Evolutionary conservation across 2,329 filamentous ascomycete genomes (phyloP).

Genomic region (Periconia macrospinosa): DNA sequence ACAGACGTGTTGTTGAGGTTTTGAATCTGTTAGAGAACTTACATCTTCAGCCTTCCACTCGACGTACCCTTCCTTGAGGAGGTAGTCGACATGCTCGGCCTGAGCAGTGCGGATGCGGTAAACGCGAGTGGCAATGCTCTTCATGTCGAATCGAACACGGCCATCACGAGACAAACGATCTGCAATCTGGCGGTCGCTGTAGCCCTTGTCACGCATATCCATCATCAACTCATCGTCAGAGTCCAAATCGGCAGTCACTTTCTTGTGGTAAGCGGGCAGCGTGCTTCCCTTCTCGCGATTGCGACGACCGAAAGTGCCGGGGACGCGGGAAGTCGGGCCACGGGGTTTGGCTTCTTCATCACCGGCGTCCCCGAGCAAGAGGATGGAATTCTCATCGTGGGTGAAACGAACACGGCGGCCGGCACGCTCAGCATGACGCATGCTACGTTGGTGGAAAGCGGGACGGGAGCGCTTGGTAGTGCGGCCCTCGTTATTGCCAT

Average conservation of each 20-base stretch:
- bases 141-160: conserved; percentile 47
- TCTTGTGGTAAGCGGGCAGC: conserved; percentile 46
- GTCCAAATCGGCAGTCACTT: conserved; percentile 47
- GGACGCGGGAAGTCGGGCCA: conserved; percentile 12
- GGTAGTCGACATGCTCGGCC: conserved; percentile 47
- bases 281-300: conserved; percentile 35
- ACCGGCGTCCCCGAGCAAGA: neutral
- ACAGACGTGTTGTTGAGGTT: neutral
- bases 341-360: conserved; percentile 20
- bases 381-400: neutral
- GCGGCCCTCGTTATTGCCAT: conserved; percentile 1
- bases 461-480: conserved; percentile 18
- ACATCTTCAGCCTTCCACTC: conserved; percentile 56
- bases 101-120: conserved; percentile 48
- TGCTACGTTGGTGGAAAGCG: conserved; percentile 4
- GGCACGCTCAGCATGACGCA: conserved; percentile 10
- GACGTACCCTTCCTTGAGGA: conserved; percentile 50
- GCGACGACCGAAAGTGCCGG: conserved; percentile 27
- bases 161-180: conserved; percentile 46
- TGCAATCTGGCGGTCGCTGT: conserved; percentile 49
- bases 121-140: conserved; percentile 54
- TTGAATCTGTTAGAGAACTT: conserved; percentile 12
- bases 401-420: conserved; percentile 8
- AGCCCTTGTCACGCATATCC: conserved; percentile 46
- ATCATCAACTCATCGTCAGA: conserved; percentile 53